Conservation (phyloP, 2,329 filamentous ascomycete genomes). For the Sordariomycetes sp. region DNA sequence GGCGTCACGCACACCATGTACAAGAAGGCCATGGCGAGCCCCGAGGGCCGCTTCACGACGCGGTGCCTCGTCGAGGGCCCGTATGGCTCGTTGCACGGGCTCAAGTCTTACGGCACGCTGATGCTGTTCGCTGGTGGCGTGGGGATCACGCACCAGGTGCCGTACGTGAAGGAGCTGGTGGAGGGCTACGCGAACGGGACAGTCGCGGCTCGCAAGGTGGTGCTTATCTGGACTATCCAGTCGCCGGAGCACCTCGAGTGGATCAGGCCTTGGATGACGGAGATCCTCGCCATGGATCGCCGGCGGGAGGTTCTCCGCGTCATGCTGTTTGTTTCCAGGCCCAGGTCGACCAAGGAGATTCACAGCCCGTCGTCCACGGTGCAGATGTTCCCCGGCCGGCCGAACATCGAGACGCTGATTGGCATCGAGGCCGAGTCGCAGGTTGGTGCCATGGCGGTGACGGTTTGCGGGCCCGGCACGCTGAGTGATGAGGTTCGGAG, state of each 20-base stretch:
- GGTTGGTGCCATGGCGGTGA: conserved; percentile 60
- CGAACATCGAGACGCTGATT: conserved; percentile 60
- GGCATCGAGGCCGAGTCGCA: conserved; percentile 63
- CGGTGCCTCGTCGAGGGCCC: conserved; percentile 62
- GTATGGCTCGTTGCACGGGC: conserved; percentile 58
- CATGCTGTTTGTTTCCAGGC: conserved; percentile 65
- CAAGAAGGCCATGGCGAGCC: conserved; percentile 48
- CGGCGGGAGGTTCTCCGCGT: conserved; percentile 63
- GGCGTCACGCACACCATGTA: conserved; percentile 61
- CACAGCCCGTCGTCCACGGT: conserved; percentile 66
- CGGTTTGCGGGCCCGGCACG: conserved; percentile 61
- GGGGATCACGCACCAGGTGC: conserved; percentile 68
- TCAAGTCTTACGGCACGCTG: conserved; percentile 65
- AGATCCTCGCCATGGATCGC: conserved; percentile 62
- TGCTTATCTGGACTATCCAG: conserved; percentile 70
- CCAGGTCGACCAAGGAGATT: conserved; percentile 66
- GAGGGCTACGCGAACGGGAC: conserved; percentile 54
- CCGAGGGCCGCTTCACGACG: conserved; percentile 47
- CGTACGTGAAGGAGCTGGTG: conserved; percentile 61
- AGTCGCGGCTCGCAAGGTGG: conserved; percentile 56
- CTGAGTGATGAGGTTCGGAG: conserved; percentile 63
- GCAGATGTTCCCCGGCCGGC: conserved; percentile 73
- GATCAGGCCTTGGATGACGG: conserved; percentile 76
- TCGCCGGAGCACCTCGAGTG: conserved; percentile 71
- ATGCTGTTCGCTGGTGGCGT: conserved; percentile 72